Evolutionary conservation across 768 basidiomycete genomes (phyloP).

Genomic region (Collybiopsis confluens): DNA sequence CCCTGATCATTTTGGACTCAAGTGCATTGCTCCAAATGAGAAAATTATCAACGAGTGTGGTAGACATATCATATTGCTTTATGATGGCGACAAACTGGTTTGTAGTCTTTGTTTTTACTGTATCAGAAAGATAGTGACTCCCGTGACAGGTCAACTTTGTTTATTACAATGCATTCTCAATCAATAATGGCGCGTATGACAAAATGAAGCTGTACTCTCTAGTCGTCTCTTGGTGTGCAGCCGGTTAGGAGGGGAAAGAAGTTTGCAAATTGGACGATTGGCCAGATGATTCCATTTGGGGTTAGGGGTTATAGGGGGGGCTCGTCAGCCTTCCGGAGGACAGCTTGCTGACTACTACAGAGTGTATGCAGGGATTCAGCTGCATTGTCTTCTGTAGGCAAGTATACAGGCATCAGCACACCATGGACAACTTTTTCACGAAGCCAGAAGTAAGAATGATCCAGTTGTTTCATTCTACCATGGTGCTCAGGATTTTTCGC

Average conservation of each 20-base stretch:
- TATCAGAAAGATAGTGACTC: not conserved
- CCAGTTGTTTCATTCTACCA: too few species aligned
- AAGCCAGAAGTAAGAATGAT: too few species aligned
- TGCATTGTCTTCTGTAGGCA: too few species aligned
- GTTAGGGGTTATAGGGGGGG: too few species aligned
- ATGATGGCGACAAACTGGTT: not conserved
- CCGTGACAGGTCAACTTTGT: not conserved
- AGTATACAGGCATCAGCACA: too few species aligned
- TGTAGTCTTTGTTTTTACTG: not conserved
- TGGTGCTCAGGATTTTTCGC: too few species aligned
- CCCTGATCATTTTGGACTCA: not conserved
- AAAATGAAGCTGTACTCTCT: not conserved
- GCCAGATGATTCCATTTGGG: conserved; percentile 3
- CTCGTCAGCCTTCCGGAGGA: not conserved
- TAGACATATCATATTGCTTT: not conserved
- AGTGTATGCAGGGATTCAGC: not conserved
- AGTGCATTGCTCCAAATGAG: not conserved
- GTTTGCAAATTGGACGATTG: not conserved
- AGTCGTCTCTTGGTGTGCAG: not conserved
- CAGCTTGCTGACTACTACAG: not conserved
- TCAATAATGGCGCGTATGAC: not conserved
- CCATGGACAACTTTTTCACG: too few species aligned
- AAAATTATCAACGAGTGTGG: not conserved
- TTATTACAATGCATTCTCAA: not conserved
- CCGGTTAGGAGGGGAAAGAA: not conserved